Percentiles rank a stretch among this genome's conserved stretches.
These are phyloP conservation scores for Endothia cerciana DNA, from an alignment of 2,329 filamentous ascomycete species.

Conservation along the genomic window DNA sequence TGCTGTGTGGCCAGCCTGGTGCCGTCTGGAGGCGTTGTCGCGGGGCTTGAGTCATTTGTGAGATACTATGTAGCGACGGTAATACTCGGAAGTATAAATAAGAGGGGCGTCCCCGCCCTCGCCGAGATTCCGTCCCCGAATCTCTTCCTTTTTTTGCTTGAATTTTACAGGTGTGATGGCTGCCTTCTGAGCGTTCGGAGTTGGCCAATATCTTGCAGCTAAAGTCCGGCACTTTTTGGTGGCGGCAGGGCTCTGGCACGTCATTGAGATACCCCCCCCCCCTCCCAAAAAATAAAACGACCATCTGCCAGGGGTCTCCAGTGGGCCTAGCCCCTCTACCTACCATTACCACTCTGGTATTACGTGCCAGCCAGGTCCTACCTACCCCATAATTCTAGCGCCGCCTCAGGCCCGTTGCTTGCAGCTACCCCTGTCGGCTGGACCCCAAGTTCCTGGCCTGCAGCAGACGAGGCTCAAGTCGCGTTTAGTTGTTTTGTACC, in stretches of 20 bases:
- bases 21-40: background rate
- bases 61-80: conserved; percentile 21
- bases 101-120: conserved; percentile 28
- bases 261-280: background rate
- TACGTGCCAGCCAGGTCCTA: background rate
- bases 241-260: background rate
- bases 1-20: background rate
- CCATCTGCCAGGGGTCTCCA: background rate
- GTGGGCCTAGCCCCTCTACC: background rate
- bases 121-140: conserved; percentile 10
- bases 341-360: too few relatives aligned
- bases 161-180: conserved; percentile 26
- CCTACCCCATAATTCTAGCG: conserved; percentile 9
- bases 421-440: conserved; percentile 21
- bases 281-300: background rate
- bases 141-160: conserved; percentile 26
- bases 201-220: conserved; percentile 26
- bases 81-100: conserved; percentile 42
- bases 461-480: conserved; percentile 2
- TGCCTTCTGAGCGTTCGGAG: conserved; percentile 28
- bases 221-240: conserved; percentile 26
- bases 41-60: conserved; percentile 26
- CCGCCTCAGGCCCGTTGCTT: background rate
- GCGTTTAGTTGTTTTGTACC: conserved; percentile 19
- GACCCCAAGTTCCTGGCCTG: conserved; percentile 14